Evolutionary conservation across 1,284 basidiomycete species (phyloP), one percentile per base, ranked within the genome.

Genomic region (Rhodotorula sp.): DNA sequence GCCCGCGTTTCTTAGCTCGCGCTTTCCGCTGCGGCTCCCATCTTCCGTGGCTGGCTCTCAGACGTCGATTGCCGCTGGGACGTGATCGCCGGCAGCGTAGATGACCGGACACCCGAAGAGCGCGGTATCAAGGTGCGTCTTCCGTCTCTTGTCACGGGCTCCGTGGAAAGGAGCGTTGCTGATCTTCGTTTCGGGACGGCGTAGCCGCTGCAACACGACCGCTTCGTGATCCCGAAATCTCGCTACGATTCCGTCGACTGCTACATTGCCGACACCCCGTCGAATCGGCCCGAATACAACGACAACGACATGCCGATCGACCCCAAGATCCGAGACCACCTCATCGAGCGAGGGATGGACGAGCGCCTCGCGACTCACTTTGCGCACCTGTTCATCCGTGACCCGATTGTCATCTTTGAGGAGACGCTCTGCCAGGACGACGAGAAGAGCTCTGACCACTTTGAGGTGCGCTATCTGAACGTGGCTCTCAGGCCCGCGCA

Each of bases 1-100:
- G 17, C 17, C 6, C 6, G 30, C 14, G 24, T 0, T 20, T 10
- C 30, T 6, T 65, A 95, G 93, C 84, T 99, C 64, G 96, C 96
- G 0, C 82, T 99, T 77, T 94, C 92, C 0, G 96, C 95, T 29
- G 92, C 93, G 4, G 93, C 93, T 75, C 96, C 96, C 2, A 86
- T 93, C 12, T 99, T 92, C 87, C 86, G 95, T 68, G 96, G 96
- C 18, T 91, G 93, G 79, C 86, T 99, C 55, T 88, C 95, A 44
- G 95, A 99, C 79, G 94, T 98, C 4, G 96, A 99, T 82, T 95
- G 91, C 78, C 88, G 96, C 37, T 99, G 96, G 96, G 93, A 97
- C 79, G 95, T 99, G 29, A 96, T 99, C 76, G 91, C 95, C 7
- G 95, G 90, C 12, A 92, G 92, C 75, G 95, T 99, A 0, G 96